phyloP scores from a whole-genome alignment of 164 flowering plant genomes.

The grape (Vitis vinifera) region ASM3070453v1 NC_081813.1:1583001-1583500 shows the following conservation, averaged over 20 bases:
- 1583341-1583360: conserved; percentile 71
- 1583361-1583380: conserved; percentile 73
- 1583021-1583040: neutral
- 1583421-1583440: conserved; percentile 96
- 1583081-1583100: conserved; percentile 54
- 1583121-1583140: conserved; percentile 39
- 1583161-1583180: conserved; percentile 71
- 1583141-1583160: conserved; percentile 36
- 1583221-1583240: conserved; percentile 59
- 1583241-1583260: conserved; percentile 78
- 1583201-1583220: conserved; percentile 68
- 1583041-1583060: conserved; percentile 12
- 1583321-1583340: conserved; percentile 92
- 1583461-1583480: conserved; percentile 87
- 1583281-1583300: conserved; percentile 85
- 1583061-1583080: conserved; percentile 53
- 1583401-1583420: conserved; percentile 86
- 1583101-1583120: conserved; percentile 65
- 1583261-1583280: conserved; percentile 83
- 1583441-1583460: conserved; percentile 92
- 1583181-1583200: conserved; percentile 68
- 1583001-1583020: conserved; percentile 1
- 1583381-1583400: conserved; percentile 94
- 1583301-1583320: conserved; percentile 95
- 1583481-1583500: conserved; percentile 55